A percentile compares a stretch with the other conserved stretches of the same genome.
phyloP scores from a whole-genome alignment of 2,329 filamentous ascomycete species.

The Diaporthe aspalathi region DNA sequence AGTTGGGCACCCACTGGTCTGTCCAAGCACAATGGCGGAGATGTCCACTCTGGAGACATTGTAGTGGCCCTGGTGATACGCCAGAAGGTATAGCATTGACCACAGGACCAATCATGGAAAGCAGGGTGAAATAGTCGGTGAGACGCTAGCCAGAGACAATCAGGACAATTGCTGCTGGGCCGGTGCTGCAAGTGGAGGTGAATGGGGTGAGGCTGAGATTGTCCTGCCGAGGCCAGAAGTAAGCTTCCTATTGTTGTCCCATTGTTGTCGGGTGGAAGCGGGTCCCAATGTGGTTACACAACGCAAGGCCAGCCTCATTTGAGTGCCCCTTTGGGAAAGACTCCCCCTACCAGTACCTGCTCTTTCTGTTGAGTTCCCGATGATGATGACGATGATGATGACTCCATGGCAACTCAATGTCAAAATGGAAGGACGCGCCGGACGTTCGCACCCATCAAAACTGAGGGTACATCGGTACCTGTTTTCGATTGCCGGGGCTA shows the following conservation, averaged over 20 bases:
- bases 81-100: neutral
- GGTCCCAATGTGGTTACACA: neutral
- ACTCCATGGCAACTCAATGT: too few species aligned
- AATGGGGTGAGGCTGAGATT: slow-evolving; percentile 26
- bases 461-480: too few species aligned
- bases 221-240: neutral
- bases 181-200: slow-evolving; percentile 29
- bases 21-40: slow-evolving; percentile 13
- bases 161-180: neutral
- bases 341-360: neutral
- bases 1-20: neutral
- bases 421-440: too few species aligned
- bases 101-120: slow-evolving; percentile 21
- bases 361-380: neutral
- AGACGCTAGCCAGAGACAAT: slow-evolving; percentile 26
- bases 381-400: too few species aligned
- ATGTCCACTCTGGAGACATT: neutral
- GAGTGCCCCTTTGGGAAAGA: neutral
- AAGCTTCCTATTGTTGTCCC: slow-evolving; percentile 36
- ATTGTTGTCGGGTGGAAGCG: slow-evolving; percentile 33
- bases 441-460: too few species aligned
- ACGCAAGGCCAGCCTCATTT: slow-evolving; percentile 6
- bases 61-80: neutral
- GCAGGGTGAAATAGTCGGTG: neutral
- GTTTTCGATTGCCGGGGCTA: too few species aligned